phyloP scores from a whole-genome alignment of 495 filamentous ascomycete species.

The Aspergillus homomorphus region DNA sequence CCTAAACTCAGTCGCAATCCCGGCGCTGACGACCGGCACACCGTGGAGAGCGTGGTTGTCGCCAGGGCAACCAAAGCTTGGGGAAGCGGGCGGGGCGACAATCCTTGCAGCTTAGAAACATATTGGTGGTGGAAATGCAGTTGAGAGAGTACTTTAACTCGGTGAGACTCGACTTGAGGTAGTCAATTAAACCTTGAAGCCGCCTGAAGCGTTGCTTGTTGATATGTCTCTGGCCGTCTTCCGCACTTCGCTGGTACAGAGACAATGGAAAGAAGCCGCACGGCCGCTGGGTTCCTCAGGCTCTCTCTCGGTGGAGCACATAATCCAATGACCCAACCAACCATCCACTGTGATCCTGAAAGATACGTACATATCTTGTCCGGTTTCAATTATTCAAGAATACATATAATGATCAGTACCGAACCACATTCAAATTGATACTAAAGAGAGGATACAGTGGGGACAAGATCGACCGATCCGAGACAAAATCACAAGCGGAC shows the following conservation, averaged over 20 bases:
- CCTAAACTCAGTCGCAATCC: slow-evolving; percentile 10
- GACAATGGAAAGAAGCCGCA: not conserved
- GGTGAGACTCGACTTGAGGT: too few species aligned
- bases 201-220: not conserved
- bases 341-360: not conserved
- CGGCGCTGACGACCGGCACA: slow-evolving; percentile 13
- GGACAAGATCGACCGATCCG: not conserved
- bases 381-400: too few species aligned
- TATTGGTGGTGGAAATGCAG: not conserved
- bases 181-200: not conserved
- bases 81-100: slow-evolving; percentile 19
- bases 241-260: not conserved
- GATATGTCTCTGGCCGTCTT: not conserved
- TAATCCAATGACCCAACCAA: not conserved
- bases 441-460: not conserved
- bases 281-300: not conserved
- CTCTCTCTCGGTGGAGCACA: not conserved
- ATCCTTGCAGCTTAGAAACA: slow-evolving; percentile 16
- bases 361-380: not conserved
- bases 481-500: not conserved
- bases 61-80: slow-evolving; percentile 28
- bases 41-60: slow-evolving; percentile 23
- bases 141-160: not conserved
- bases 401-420: slow-evolving; percentile 2
- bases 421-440: slow-evolving; percentile 1